Conservation (phyloP, 2,329 filamentous ascomycete species). For the Lachnellula hyalina region DNA sequence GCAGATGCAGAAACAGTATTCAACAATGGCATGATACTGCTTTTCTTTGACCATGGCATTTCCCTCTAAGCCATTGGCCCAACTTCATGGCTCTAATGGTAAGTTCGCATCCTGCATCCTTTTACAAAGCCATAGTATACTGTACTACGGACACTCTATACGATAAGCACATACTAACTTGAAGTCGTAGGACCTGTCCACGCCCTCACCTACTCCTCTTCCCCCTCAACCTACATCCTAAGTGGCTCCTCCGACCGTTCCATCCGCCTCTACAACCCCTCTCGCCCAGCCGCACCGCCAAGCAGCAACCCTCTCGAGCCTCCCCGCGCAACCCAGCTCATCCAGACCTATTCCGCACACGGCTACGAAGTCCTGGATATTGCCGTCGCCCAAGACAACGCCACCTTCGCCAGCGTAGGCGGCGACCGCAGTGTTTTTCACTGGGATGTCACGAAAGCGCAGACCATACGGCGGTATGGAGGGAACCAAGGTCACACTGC, state of each 20-base stretch:
- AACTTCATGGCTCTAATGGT: constrained; percentile 56
- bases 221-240: constrained; percentile 71
- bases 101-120: constrained; percentile 21
- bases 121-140: not conserved
- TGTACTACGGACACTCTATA: not conserved
- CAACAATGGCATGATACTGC: not conserved
- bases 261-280: constrained; percentile 81
- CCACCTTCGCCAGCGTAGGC: constrained; percentile 78
- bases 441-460: constrained; percentile 84
- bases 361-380: constrained; percentile 89
- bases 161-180: not conserved
- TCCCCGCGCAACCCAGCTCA: constrained; percentile 46
- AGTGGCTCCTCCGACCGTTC: constrained; percentile 81
- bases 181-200: constrained; percentile 58
- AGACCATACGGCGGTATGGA: constrained; percentile 70
- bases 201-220: constrained; percentile 66
- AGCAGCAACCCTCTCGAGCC: constrained; percentile 36
- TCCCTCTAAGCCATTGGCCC: constrained; percentile 44
- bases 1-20: not conserved
- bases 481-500: constrained; percentile 39
- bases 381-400: constrained; percentile 68
- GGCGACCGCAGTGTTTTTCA: constrained; percentile 89
- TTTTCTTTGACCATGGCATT: constrained; percentile 32
- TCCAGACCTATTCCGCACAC: constrained; percentile 86
- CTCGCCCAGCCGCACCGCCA: constrained; percentile 38